Evolutionary conservation across 139 green algal species (phyloP).

Genomic region (Chlorella sp.): DNA sequence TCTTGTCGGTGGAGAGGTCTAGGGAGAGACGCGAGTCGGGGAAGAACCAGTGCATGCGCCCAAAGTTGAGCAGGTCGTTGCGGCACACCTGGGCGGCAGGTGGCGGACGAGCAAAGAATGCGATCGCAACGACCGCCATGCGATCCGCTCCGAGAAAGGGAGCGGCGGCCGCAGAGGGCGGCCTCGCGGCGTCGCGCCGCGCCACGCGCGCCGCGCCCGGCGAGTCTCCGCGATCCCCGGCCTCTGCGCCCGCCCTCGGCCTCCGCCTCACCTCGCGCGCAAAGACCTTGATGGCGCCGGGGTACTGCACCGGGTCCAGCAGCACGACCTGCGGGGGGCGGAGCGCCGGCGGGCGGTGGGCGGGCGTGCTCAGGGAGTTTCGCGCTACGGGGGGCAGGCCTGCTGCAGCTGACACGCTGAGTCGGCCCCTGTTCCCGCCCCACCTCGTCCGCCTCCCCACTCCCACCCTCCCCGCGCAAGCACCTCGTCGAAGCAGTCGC

Average conservation of each 20-base stretch:
- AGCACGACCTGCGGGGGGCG: conserved; percentile 68
- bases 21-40: conserved; percentile 82
- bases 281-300: conserved; percentile 85
- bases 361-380: background rate
- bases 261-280: no score
- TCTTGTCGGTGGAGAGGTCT: conserved; percentile 90
- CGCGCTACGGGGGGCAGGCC: background rate
- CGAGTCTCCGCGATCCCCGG: no score
- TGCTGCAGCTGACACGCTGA: background rate
- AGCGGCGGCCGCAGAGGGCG: no score
- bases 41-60: conserved; percentile 92
- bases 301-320: conserved; percentile 86
- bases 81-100: no score
- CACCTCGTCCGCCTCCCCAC: background rate
- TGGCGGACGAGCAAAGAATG: no score
- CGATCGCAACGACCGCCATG: no score
- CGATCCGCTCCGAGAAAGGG: no score
- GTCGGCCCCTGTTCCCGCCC: background rate
- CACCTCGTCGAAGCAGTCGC: conserved; percentile 91
- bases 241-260: no score
- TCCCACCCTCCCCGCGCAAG: background rate
- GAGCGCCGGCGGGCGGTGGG: background rate
- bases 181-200: no score
- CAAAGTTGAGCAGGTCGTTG: conserved; percentile 93
- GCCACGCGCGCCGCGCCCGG: no score